phyloP scores from a whole-genome alignment of 2,329 filamentous ascomycete species.

The Cladosporium velox region DNA sequence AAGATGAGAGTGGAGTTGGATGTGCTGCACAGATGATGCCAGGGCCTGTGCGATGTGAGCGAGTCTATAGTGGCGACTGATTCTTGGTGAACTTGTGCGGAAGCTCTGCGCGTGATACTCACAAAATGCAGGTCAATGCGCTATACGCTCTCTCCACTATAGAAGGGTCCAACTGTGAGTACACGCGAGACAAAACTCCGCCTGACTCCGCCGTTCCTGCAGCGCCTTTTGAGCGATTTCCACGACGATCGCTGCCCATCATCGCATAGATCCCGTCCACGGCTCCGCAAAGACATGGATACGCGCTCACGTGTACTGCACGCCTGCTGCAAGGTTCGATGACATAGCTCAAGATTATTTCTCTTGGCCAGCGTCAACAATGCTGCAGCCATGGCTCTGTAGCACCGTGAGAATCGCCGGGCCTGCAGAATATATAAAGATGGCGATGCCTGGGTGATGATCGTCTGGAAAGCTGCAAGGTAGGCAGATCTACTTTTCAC shows the following conservation, averaged over 20 bases:
- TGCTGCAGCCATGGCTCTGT: constrained; percentile 10
- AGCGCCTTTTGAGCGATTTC: constrained; percentile 8
- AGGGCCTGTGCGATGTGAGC: neutral
- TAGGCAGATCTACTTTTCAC: constrained; percentile 10
- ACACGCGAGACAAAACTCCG: constrained; percentile 11
- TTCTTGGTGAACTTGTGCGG: neutral
- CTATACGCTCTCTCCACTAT: neutral
- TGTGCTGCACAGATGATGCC: neutral
- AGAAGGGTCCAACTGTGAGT: neutral
- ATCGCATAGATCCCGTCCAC: neutral
- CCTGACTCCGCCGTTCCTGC: constrained; percentile 5
- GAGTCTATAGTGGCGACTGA: neutral
- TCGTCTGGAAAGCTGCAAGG: constrained; percentile 2
- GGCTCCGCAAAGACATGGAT: constrained; percentile 1
- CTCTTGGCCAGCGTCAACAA: constrained; percentile 21
- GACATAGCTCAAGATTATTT: constrained; percentile 4
- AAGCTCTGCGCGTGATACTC: neutral
- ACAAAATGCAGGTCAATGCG: neutral
- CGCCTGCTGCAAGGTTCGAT: constrained; percentile 9
- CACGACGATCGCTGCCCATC: neutral
- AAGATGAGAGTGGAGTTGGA: neutral
- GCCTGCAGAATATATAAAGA: neutral
- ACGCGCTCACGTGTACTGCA: constrained; percentile 14
- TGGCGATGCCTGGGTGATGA: neutral
- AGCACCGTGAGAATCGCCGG: constrained; percentile 18